A percentile compares a stretch with the other conserved stretches of the same genome.
Conservation (phyloP, 768 basidiomycete species). For the Rhodosporidiobolus sp. region DNA sequence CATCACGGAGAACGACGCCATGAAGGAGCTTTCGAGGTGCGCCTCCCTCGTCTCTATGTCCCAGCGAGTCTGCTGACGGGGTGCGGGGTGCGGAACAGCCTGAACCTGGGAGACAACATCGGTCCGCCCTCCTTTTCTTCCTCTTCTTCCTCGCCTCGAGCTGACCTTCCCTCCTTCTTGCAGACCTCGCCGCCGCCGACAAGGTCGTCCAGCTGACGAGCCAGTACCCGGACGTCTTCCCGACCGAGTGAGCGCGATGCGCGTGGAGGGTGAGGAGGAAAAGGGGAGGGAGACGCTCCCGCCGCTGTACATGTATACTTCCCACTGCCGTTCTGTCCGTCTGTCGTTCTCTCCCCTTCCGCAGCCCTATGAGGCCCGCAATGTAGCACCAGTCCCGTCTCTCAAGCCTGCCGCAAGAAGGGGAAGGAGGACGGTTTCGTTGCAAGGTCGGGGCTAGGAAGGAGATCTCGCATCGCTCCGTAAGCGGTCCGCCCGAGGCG, state of each 20-base stretch:
- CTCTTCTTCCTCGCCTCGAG: no score
- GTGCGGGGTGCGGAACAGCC: not conserved
- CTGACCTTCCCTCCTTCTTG: not conserved
- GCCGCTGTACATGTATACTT: not conserved
- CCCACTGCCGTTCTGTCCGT: not conserved
- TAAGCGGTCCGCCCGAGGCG: slow-evolving; percentile 10
- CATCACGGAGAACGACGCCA: not conserved
- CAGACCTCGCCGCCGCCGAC: slow-evolving; percentile 30
- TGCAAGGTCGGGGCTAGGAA: not conserved
- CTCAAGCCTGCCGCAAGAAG: no score
- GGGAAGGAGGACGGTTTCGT: not conserved
- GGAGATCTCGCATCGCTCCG: slow-evolving; percentile 36
- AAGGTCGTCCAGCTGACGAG: slow-evolving; percentile 30
- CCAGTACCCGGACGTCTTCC: slow-evolving; percentile 33
- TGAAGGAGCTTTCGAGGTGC: slow-evolving; percentile 23
- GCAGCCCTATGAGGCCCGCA: not conserved
- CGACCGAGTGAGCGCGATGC: slow-evolving; percentile 7
- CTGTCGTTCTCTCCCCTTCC: not conserved
- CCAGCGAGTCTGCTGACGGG: not conserved
- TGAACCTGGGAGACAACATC: slow-evolving; percentile 29
- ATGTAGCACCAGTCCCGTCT: no score
- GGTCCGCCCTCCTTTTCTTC: slow-evolving; percentile 1
- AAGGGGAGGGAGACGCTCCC: not conserved
- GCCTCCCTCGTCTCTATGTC: not conserved
- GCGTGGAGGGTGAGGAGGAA: no score